phyloP scores from a whole-genome alignment of 2,329 filamentous ascomycete species.

The Cercospora sp. region DNA sequence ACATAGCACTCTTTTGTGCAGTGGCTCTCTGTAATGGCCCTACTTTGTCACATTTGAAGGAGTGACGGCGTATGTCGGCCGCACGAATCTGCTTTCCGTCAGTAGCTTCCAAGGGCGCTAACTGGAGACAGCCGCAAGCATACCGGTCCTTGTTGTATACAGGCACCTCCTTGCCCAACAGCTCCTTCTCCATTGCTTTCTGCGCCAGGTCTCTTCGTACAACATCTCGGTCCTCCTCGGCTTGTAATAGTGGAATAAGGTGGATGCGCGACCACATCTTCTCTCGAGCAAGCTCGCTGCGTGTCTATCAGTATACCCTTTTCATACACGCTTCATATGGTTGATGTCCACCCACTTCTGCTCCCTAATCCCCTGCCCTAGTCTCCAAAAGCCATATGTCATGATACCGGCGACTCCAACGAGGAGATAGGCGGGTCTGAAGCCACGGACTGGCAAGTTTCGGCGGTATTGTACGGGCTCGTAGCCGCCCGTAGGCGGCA shows the following conservation, averaged over 20 bases:
- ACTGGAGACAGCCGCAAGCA: conserved; percentile 39
- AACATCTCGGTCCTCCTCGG: conserved; percentile 94
- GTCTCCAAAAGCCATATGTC: conserved; percentile 87
- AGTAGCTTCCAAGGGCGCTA: no score
- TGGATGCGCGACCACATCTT: conserved; percentile 99
- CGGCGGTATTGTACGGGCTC: conserved; percentile 97
- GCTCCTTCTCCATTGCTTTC: conserved; percentile 83
- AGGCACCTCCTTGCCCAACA: conserved; percentile 79
- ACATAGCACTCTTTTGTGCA: conserved; percentile 9
- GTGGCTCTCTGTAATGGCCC: neutral
- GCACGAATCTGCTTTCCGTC: conserved; percentile 63
- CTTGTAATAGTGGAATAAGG: conserved; percentile 88
- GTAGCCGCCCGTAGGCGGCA: conserved; percentile 94
- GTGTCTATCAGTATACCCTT: neutral
- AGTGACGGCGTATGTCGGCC: conserved; percentile 74
- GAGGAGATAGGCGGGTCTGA: conserved; percentile 79
- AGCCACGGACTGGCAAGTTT: conserved; percentile 88
- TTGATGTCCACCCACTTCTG: conserved; percentile 65
- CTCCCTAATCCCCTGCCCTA: conserved; percentile 80
- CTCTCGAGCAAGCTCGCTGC: conserved; percentile 87
- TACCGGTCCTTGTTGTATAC: conserved; percentile 89
- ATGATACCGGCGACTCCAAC: conserved; percentile 74
- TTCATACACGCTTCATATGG: neutral
- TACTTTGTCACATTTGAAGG: conserved; percentile 63
- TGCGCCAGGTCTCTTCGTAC: conserved; percentile 84